phyloP scores from a whole-genome alignment of 2,329 filamentous ascomycete genomes.

The Venturia aucupariae region DNA sequence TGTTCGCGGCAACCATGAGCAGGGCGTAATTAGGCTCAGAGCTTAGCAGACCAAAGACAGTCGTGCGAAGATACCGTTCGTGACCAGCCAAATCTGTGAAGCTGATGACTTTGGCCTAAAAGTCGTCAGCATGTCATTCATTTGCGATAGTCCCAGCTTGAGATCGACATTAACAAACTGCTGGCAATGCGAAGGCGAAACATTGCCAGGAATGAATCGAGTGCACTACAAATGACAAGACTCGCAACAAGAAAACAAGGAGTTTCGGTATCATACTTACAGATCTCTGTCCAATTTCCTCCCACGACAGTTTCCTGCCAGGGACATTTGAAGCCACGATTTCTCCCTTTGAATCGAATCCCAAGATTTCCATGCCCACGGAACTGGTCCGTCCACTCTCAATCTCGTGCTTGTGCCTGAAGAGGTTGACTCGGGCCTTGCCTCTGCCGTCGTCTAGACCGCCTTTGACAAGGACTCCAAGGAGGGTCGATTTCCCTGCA shows the following conservation, averaged over 20 bases:
- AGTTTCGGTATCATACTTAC: slow-evolving; percentile 29
- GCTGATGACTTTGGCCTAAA: slow-evolving; percentile 77
- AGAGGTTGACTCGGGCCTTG: slow-evolving; percentile 87
- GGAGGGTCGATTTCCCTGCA: slow-evolving; percentile 91
- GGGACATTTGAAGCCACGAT: slow-evolving; percentile 74
- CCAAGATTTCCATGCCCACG: slow-evolving; percentile 98
- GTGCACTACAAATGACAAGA: too few relatives aligned
- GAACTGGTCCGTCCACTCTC: slow-evolving; percentile 93
- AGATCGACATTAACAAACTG: too few relatives aligned
- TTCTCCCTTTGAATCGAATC: slow-evolving; percentile 79
- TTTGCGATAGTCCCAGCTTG: too few relatives aligned
- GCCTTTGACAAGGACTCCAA: slow-evolving; percentile 92
- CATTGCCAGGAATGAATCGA: too few relatives aligned
- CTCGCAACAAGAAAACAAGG: too few relatives aligned
- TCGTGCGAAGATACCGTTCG: slow-evolving; percentile 89
- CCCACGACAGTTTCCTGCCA: slow-evolving; percentile 85
- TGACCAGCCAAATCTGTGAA: slow-evolving; percentile 95
- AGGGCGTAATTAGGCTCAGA: slow-evolving; percentile 96
- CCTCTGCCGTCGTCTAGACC: slow-evolving; percentile 90
- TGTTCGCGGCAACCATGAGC: slow-evolving; percentile 97
- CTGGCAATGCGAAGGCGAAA: too few relatives aligned
- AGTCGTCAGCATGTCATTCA: background rate
- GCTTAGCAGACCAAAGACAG: slow-evolving; percentile 87
- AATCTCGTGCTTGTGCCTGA: slow-evolving; percentile 95
- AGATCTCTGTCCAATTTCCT: slow-evolving; percentile 90